Base-by-base conservation (phyloP, 1,284 basidiomycete genomes). In the Leccinum pseudoinsigne region DNA sequence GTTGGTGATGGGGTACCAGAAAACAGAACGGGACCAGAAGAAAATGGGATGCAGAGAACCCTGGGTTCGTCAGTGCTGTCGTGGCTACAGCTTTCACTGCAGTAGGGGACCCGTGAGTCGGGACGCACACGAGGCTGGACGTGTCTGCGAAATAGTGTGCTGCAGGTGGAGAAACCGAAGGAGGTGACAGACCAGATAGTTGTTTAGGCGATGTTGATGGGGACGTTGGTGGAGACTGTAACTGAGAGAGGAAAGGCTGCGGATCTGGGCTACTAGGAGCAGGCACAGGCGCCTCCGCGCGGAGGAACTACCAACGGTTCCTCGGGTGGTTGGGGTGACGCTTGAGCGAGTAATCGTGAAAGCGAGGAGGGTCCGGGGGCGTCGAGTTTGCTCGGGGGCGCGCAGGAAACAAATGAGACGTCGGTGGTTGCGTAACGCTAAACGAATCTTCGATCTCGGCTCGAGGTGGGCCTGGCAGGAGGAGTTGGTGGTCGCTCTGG, bases 321-420 rank as follows among this genome's bases (percentile, higher is more conserved):
- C 55, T 73, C 73, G 40, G 59, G 28, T 23, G 61, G 68, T 59
- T 86, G 84, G 12, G 77, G 70, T 5, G 81, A 77, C 14, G 90
- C 90, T 68, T 92, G 90, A 1, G 90, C 90, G 28, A 92, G 79
- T 6, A 92, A 77, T 38, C 88, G 84, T n/a, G 90, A 92, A 64
- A 92, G 78, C 5, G 90, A 91, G 5, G 90, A 92, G 1, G 86
- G 89, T 5, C 89, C 86, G 4, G 85, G 16, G 88, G 87, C 7
- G 86, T 86, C 8, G 88, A 88, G 67, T 83, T 87, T n/a, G 87
- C 77, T 47, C 89, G 81, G 18, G 81, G 76, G 10, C 88, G 84
- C 18, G 78, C 74, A 16, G 86, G 85, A 71, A 89, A 88, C 45
- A 87, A 78, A 63, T 83, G 86, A 2, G 87, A 86, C 45, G 83